These are phyloP conservation scores for Aspergillus sp. DNA, from an alignment of 2,329 filamentous ascomycete genomes.

Conservation along the genomic window DNA sequence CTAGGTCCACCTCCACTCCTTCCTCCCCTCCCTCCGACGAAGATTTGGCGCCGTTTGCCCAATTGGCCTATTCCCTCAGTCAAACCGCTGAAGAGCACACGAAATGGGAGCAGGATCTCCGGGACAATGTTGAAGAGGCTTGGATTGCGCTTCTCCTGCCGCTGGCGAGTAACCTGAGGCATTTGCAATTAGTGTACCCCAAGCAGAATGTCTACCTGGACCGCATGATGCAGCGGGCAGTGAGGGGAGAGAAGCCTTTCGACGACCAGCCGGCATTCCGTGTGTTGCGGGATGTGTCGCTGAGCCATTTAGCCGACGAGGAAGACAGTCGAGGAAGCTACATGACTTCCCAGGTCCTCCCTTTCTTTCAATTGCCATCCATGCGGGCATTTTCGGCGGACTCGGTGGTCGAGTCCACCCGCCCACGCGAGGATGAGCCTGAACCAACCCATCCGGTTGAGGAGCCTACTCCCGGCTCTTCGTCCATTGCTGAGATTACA, in stretches of 20 bases:
- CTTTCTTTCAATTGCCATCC: slow-evolving; percentile 30
- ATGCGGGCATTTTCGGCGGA: slow-evolving; percentile 27
- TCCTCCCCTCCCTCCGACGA: background rate
- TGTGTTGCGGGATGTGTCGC: slow-evolving; percentile 22
- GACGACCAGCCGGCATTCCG: slow-evolving; percentile 19
- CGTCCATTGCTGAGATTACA: slow-evolving; percentile 28
- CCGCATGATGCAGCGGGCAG: slow-evolving; percentile 24
- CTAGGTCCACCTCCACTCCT: background rate
- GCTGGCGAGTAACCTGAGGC: slow-evolving; percentile 25
- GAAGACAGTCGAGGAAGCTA: slow-evolving; percentile 15
- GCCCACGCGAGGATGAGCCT: background rate
- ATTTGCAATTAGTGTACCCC: slow-evolving; percentile 24
- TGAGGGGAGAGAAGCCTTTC: slow-evolving; percentile 23
- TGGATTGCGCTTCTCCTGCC: slow-evolving; percentile 32
- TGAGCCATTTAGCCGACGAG: slow-evolving; percentile 15
- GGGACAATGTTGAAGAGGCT: slow-evolving; percentile 24
- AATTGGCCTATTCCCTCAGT: slow-evolving; percentile 14
- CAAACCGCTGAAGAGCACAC: slow-evolving; percentile 23
- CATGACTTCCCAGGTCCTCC: slow-evolving; percentile 20
- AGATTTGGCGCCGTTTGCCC: slow-evolving; percentile 13
- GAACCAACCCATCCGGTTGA: background rate
- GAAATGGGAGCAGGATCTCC: slow-evolving; percentile 27
- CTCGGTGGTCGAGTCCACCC: slow-evolving; percentile 27
- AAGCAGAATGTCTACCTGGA: slow-evolving; percentile 24
- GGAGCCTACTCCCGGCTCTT: slow-evolving; percentile 7